These are phyloP conservation scores for Podila clonocystis DNA, from an alignment of 192 early-diverging fungal genomes.

Conservation along the genomic window DNA sequence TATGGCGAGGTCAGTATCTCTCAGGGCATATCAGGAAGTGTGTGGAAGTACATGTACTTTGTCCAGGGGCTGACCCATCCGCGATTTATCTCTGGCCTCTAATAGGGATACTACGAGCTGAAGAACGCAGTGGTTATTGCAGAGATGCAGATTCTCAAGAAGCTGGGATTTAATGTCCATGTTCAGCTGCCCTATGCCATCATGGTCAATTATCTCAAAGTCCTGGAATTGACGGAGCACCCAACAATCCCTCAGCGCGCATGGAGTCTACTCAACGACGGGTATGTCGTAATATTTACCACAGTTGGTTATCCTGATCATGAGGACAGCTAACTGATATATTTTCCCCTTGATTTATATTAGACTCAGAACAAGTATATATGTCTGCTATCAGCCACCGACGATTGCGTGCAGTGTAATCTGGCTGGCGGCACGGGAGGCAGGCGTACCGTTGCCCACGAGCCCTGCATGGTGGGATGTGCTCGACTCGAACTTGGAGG, in stretches of 20 bases:
- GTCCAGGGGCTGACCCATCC: not conserved
- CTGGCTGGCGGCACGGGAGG: constrained; percentile 79
- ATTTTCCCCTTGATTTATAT: not conserved
- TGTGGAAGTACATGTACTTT: too few species aligned
- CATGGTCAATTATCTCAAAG: constrained; percentile 92
- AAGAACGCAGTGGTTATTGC: constrained; percentile 82
- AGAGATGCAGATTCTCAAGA: constrained; percentile 90
- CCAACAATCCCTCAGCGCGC: constrained; percentile 82
- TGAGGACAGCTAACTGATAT: not conserved
- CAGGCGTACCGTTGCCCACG: constrained; percentile 72
- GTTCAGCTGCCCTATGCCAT: constrained; percentile 96
- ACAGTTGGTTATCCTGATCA: too few species aligned
- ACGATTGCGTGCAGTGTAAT: constrained; percentile 90
- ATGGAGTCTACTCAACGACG: constrained; percentile 97
- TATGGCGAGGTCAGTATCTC: constrained; percentile 59
- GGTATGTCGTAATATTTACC: constrained; percentile 51
- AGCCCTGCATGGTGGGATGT: constrained; percentile 88
- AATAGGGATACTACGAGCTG: constrained; percentile 76
- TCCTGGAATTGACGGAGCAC: constrained; percentile 80
- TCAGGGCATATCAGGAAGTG: not conserved
- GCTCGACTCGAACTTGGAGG: constrained; percentile 79
- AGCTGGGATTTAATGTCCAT: constrained; percentile 95
- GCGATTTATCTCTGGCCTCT: not conserved
- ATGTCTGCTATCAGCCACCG: constrained; percentile 80
- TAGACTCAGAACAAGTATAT: constrained; percentile 79